A percentile compares a stretch with the other conserved stretches of the same genome.
phyloP scores from a whole-genome alignment of 1,284 basidiomycete species.

The Ceratobasidium sp. region DNA sequence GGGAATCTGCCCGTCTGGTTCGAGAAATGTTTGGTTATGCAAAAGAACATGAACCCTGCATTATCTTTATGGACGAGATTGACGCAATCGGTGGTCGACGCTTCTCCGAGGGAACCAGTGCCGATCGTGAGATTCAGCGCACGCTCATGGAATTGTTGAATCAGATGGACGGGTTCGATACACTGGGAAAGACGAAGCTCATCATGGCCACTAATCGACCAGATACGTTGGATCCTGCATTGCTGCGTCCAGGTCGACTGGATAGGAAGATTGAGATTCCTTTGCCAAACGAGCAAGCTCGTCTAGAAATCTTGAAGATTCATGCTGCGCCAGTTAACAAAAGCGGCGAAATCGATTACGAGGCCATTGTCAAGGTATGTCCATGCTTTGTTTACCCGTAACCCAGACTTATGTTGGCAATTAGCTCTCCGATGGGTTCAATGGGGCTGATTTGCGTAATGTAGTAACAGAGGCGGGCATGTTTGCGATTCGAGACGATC shows the following conservation, averaged over 20 bases:
- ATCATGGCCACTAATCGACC: slow-evolving; percentile 99
- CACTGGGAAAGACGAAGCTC: slow-evolving; percentile 91
- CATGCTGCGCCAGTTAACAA: slow-evolving; percentile 95
- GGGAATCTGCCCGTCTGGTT: slow-evolving; percentile 92
- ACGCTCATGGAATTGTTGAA: slow-evolving; percentile 99
- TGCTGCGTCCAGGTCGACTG: slow-evolving; percentile 92
- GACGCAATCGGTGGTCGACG: slow-evolving; percentile 95
- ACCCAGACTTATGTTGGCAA: slow-evolving; percentile 9
- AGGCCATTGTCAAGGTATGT: slow-evolving; percentile 90
- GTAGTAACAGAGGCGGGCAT: slow-evolving; percentile 98
- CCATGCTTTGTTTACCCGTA: neutral
- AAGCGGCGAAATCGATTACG: slow-evolving; percentile 92
- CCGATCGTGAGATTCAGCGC: slow-evolving; percentile 97
- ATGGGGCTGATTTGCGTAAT: slow-evolving; percentile 94
- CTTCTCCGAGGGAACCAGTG: slow-evolving; percentile 97
- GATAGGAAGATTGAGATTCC: slow-evolving; percentile 99
- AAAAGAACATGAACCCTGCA: slow-evolving; percentile 95
- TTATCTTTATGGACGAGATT: slow-evolving; percentile 99
- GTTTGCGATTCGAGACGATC: slow-evolving; percentile 97
- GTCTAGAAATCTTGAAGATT: slow-evolving; percentile 95
- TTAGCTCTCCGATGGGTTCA: slow-evolving; percentile 88
- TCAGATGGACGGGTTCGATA: slow-evolving; percentile 99
- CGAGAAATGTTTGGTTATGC: slow-evolving; percentile 99
- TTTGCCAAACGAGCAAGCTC: slow-evolving; percentile 94
- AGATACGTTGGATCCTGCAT: slow-evolving; percentile 95